Percentiles rank a stretch among this genome's conserved stretches.
These are phyloP conservation scores for Incumbomyces delicatus DNA, from an alignment of 2,329 filamentous ascomycete species.

Conservation along the genomic window DNA sequence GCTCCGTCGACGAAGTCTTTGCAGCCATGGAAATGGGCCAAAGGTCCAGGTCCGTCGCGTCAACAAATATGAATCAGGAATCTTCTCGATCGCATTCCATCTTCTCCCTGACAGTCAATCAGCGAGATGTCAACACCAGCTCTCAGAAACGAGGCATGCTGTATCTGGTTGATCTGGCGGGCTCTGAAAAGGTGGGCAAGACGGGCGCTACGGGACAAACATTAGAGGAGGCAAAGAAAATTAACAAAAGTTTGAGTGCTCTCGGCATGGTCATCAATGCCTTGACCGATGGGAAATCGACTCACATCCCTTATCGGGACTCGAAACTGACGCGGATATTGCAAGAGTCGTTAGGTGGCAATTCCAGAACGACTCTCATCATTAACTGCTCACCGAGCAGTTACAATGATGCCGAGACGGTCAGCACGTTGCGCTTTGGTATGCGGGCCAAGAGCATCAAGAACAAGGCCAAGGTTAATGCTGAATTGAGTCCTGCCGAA, in stretches of 20 bases:
- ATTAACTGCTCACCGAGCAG: conserved; percentile 99
- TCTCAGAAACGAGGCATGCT: conserved; percentile 93
- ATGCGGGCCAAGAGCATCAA: conserved; percentile 97
- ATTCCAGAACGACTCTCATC: conserved; percentile 94
- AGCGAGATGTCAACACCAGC: conserved; percentile 95
- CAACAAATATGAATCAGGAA: conserved; percentile 98
- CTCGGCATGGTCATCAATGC: conserved; percentile 99
- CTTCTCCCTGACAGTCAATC: conserved; percentile 90
- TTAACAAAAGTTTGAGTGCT: conserved; percentile 98
- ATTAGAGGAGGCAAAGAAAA: conserved; percentile 97
- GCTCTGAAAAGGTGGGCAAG: conserved; percentile 97
- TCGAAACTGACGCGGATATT: conserved; percentile 95
- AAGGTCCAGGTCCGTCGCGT: conserved; percentile 77
- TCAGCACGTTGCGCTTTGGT: conserved; percentile 87
- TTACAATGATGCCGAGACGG: conserved; percentile 92
- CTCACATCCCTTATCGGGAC: conserved; percentile 91
- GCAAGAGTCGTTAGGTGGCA: conserved; percentile 94
- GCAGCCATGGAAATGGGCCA: conserved; percentile 93
- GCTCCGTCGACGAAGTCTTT: conserved; percentile 89
- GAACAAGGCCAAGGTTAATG: conserved; percentile 99
- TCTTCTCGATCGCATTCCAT: conserved; percentile 97
- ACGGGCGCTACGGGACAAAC: conserved; percentile 96
- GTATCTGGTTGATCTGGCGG: conserved; percentile 94
- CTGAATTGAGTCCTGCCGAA: conserved; percentile 89
- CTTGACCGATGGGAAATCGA: conserved; percentile 92